Base-by-base conservation (phyloP, 345 rosid genomes). In the Aquilaria malaccensis region DNA sequence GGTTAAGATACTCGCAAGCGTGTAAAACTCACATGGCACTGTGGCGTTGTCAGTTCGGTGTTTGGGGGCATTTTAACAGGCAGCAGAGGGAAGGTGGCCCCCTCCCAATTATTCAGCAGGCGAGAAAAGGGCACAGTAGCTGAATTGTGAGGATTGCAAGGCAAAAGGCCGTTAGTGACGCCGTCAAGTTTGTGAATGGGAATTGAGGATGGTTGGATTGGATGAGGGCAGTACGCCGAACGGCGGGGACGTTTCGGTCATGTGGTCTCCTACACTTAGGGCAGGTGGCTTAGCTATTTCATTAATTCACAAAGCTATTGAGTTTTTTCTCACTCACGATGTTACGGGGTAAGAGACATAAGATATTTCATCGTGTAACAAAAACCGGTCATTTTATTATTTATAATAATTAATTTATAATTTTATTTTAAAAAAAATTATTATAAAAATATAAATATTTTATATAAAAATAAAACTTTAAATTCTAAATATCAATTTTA, bases 221-320 rank as follows among this genome's bases (percentile, higher is more conserved):
- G 12, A 33, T 61, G 29, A 57, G 63, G 65, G 11, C 61, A 62
- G 76, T 22, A 77, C 50, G 33, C 62, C 60, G 65, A 22, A 75
- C 77, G 75, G 77, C 64, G 43, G 59, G 62, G 60, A 45, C 67
- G 59, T 30, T 37, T 41, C 43, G 57, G 58, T 78, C 76, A 76
- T 67, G 54, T 31, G 62, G 77, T 72, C 70, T 67, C 65, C 65
- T 13, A 61, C 63, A 54, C 47, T 63, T 59, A 56, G 62, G 70
- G 52, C 55, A 69, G 11, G 29, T 54, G 41, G 11, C 30, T 55
- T 22, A 22, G 22, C 22, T 22, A 22, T 22, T 22, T 22, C 22
- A 22, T 22, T 22, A 22, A 22, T 22, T 22, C 22, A 22, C 22
- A 22, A 22, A 0, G 22, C 22, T 22, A 22, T 22, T 22, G 22